Conservation (phyloP, 1,284 basidiomycete genomes). For the Gomphus bonarii region DNA sequence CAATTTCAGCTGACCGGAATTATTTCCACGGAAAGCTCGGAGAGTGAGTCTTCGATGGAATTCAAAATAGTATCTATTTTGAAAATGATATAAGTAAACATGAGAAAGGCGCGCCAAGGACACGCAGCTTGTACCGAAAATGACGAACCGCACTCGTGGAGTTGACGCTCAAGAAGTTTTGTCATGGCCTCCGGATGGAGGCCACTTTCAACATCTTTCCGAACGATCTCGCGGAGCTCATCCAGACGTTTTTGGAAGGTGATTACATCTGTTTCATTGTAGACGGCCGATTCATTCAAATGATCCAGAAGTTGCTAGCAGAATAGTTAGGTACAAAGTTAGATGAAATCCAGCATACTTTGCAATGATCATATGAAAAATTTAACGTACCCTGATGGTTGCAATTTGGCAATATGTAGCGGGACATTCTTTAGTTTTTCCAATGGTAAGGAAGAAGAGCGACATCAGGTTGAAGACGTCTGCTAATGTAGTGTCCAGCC, state of each 20-base stretch:
- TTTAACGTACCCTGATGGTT: conserved; percentile 75
- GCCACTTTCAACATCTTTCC: conserved; percentile 69
- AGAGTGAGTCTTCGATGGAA: conserved; percentile 72
- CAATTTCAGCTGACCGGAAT: conserved; percentile 35
- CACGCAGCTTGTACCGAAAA: conserved; percentile 12
- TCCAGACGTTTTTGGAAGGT: conserved; percentile 76
- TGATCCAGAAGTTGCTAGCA: conserved; percentile 84
- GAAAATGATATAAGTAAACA: background rate
- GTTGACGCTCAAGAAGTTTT: conserved; percentile 82
- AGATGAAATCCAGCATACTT: background rate
- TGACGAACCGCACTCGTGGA: conserved; percentile 82
- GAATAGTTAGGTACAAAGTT: conserved; percentile 14
- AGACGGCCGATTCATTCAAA: conserved; percentile 89
- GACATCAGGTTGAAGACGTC: conserved; percentile 89
- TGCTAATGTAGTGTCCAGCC: conserved; percentile 84
- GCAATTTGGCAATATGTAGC: conserved; percentile 92
- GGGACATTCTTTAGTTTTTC: conserved; percentile 85
- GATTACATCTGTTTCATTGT: conserved; percentile 80
- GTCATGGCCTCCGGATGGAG: conserved; percentile 85
- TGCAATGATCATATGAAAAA: conserved; percentile 7
- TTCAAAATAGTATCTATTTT: conserved; percentile 63
- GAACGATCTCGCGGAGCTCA: conserved; percentile 76
- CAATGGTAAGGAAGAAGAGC: conserved; percentile 90
- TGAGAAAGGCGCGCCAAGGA: conserved; percentile 1
- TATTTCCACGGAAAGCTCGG: conserved; percentile 79